Percentiles rank a stretch among this genome's conserved stretches.
These are phyloP conservation scores for Suaeda aralocaspica DNA, from an alignment of 148 eudicot genomes.

Conservation along the genomic window DNA sequence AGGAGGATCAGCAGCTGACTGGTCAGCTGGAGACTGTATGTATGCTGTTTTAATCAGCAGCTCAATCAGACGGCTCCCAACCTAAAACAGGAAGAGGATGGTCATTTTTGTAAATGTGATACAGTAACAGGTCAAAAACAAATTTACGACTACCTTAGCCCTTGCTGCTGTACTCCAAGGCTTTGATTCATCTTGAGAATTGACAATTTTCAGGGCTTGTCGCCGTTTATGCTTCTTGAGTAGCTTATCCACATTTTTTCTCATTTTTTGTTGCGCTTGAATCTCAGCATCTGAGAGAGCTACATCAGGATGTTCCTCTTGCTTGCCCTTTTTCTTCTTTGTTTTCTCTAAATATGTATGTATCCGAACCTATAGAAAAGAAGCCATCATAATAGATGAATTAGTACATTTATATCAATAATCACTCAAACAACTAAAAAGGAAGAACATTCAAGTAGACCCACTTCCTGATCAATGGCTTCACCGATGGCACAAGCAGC, in stretches of 20 bases:
- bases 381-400: not conserved
- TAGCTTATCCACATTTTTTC: constrained; percentile 53
- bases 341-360: constrained; percentile 61
- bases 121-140: not conserved
- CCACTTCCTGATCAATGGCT: constrained; percentile 90
- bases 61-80: constrained; percentile 80
- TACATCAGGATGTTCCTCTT: constrained; percentile 32
- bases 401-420: not conserved
- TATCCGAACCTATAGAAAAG: constrained; percentile 55
- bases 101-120: constrained; percentile 9
- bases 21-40: constrained; percentile 71
- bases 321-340: constrained; percentile 48
- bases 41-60: constrained; percentile 77
- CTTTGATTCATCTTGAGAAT: constrained; percentile 43
- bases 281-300: constrained; percentile 26
- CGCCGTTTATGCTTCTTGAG: constrained; percentile 76
- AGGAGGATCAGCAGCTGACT: constrained; percentile 53
- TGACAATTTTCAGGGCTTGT: constrained; percentile 53
- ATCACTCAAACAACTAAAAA: not conserved
- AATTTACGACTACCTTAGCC: constrained; percentile 61
- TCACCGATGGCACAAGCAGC: constrained; percentile 82
- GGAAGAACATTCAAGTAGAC: constrained; percentile 24
- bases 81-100: constrained; percentile 42
- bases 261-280: constrained; percentile 47
- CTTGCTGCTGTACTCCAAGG: constrained; percentile 74